These are phyloP conservation scores for Globisporangium emineosum DNA, from an alignment of 352 stramenopile genomes.

Conservation along the genomic window DNA sequence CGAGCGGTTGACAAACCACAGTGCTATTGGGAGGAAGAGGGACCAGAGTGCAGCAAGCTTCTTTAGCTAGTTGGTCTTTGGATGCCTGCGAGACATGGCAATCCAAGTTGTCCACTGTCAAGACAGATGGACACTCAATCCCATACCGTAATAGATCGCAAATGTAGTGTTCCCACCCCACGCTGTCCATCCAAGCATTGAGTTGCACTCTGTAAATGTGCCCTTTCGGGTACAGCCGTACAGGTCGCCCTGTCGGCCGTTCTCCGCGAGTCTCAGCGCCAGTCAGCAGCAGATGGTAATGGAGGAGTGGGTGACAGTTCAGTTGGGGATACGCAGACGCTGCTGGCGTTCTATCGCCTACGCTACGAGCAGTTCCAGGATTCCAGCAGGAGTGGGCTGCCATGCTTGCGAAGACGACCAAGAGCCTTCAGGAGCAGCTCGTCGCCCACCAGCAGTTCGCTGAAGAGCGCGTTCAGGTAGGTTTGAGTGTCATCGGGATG, in stretches of 20 bases:
- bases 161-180: conserved; percentile 15
- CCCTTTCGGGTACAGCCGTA: too few relatives aligned
- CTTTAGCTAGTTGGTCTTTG: too few relatives aligned
- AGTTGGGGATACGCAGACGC: conserved; percentile 13
- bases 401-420: conserved; percentile 42
- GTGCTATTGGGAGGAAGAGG: too few relatives aligned
- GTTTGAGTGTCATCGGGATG: background rate
- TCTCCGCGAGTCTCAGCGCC: conserved; percentile 25
- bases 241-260: conserved; percentile 37
- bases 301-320: conserved; percentile 1
- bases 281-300: background rate
- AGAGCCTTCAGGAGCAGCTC: conserved; percentile 64
- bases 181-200: too few relatives aligned
- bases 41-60: too few relatives aligned
- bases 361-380: conserved; percentile 55
- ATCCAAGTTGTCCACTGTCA: conserved; percentile 23
- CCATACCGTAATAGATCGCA: conserved; percentile 1
- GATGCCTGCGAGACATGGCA: too few relatives aligned
- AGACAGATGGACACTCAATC: conserved; percentile 7
- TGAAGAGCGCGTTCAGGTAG: conserved; percentile 59
- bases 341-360: conserved; percentile 66
- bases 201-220: too few relatives aligned
- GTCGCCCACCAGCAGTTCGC: conserved; percentile 46
- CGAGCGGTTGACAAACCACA: too few relatives aligned
- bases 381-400: conserved; percentile 64